phyloP scores from a whole-genome alignment of 177 flowering plant genomes.

The Telopea speciosissima region DNA sequence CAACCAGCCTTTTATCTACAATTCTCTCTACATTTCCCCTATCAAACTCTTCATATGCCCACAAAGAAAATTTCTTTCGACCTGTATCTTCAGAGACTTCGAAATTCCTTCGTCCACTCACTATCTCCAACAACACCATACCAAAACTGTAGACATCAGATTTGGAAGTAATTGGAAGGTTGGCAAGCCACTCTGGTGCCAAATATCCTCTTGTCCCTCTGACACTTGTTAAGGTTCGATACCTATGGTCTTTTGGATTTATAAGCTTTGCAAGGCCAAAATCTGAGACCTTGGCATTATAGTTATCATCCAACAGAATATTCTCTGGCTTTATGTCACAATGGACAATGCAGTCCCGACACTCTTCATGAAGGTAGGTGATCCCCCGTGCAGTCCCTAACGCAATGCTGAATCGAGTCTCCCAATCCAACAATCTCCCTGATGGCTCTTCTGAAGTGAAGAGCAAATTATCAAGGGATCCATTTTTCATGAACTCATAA shows the following conservation, averaged over 20 bases:
- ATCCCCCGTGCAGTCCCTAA: slow-evolving; percentile 46
- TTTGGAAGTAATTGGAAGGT: slow-evolving; percentile 33
- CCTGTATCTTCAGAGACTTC: slow-evolving; percentile 38
- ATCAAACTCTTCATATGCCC: slow-evolving; percentile 77
- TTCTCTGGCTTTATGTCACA: slow-evolving; percentile 73
- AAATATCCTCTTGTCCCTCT: slow-evolving; percentile 68
- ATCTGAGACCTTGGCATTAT: slow-evolving; percentile 55
- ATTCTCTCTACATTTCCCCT: slow-evolving; percentile 50
- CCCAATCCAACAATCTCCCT: slow-evolving; percentile 28
- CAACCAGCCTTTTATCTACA: slow-evolving; percentile 50
- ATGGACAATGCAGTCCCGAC: slow-evolving; percentile 65
- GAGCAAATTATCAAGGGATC: slow-evolving; percentile 26
- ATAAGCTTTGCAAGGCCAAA: slow-evolving; percentile 65
- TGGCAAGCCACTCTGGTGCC: slow-evolving; percentile 76
- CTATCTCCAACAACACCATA: slow-evolving; percentile 61
- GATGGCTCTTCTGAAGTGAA: slow-evolving; percentile 27
- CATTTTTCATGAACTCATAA: too few relatives aligned
- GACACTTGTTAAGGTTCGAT: slow-evolving; percentile 51
- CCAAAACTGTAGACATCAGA: slow-evolving; percentile 50
- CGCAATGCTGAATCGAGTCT: too few relatives aligned
- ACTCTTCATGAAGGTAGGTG: slow-evolving; percentile 66
- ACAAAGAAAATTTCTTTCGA: slow-evolving; percentile 42
- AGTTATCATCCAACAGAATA: slow-evolving; percentile 57
- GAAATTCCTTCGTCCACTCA: slow-evolving; percentile 59
- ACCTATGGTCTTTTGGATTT: slow-evolving; percentile 44